phyloP scores from a whole-genome alignment of 352 stramenopile species.

The Phytopythium delawarense region DNA sequence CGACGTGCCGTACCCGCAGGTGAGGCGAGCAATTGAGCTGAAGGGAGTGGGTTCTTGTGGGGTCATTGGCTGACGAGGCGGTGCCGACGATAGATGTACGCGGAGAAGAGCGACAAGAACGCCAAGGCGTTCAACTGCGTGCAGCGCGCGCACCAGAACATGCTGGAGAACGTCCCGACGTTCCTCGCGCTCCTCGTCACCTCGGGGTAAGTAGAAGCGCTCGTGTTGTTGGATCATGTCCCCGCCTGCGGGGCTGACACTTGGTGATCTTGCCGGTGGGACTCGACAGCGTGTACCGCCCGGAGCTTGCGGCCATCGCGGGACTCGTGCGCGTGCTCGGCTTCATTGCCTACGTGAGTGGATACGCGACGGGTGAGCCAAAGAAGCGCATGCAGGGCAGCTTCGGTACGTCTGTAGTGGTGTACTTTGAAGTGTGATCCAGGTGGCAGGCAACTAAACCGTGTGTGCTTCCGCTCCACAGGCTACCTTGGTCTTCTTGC shows the following conservation, averaged over 20 bases:
- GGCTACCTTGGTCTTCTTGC: constrained; percentile 50
- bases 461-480: constrained; percentile 10
- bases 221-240: not conserved
- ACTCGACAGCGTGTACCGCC: constrained; percentile 48
- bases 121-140: constrained; percentile 89
- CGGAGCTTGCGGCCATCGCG: constrained; percentile 50
- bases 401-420: constrained; percentile 33
- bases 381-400: constrained; percentile 52
- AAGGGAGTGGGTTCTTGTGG: too few species aligned
- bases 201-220: constrained; percentile 35
- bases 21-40: constrained; percentile 3
- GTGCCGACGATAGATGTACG: constrained; percentile 69
- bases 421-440: not conserved
- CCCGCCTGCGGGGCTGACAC: not conserved
- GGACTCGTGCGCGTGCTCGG: constrained; percentile 47
- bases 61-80: not conserved
- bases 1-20: constrained; percentile 50
- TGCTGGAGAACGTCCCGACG: constrained; percentile 84
- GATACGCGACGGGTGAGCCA: constrained; percentile 59
- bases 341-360: constrained; percentile 64
- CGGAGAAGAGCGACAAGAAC: constrained; percentile 86
- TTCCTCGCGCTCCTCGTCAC: constrained; percentile 56
- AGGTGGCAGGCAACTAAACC: not conserved
- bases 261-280: not conserved
- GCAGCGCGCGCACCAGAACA: constrained; percentile 90